Evolutionary conservation across 768 basidiomycete species (phyloP), one percentile per base, ranked within the genome.

Genomic region (Mycena sanguinolenta): DNA sequence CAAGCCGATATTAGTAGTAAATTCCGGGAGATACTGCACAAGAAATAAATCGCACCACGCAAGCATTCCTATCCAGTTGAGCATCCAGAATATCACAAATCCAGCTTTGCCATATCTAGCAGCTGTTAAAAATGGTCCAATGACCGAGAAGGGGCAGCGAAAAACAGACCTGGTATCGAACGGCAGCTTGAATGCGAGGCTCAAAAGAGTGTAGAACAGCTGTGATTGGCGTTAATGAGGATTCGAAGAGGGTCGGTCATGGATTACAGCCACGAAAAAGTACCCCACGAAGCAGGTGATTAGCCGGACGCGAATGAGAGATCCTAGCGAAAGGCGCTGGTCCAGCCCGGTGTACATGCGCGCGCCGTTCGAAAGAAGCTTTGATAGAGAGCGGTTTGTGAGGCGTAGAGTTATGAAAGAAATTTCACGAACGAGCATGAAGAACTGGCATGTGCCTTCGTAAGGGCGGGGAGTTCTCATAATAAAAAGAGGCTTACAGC

Each of bases 181-280:
- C 7, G 85, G 82, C 9, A 84, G 81, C 0, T 82, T 80, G 67
- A 87, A 86, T 3, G 83, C 86, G 59, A 82, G 62, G 66, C 84
- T 86, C 52, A 87, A 65, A 8, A 86, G 72, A 14, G 83, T 74
- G 73, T 83, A 87, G 62, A 84, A 75, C 1, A 71, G 21, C 70
- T 71, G 65, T 55, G 34, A 12, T 46, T 50, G 38, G 28, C 17
- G 23, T 36, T 23, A 60, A 16, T 19, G 19, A 52, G 57, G 17
- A 10, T n/a, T n/a, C 16, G 32, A 12, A 21, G 58, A 38, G 38
- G n/a, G 21, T n/a, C n/a, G 16, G 21, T 9, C 6, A 46, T 46
- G 46, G 46, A 78, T 58, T 25, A 84, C 82, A 17, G 84, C 81
- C 25, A 86, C 69, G 62, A 85, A 70, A 60, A 85, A 84, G 64